phyloP scores from a whole-genome alignment of 2,329 filamentous ascomycete species.

The Aotearoamyces nothofagi region DNA sequence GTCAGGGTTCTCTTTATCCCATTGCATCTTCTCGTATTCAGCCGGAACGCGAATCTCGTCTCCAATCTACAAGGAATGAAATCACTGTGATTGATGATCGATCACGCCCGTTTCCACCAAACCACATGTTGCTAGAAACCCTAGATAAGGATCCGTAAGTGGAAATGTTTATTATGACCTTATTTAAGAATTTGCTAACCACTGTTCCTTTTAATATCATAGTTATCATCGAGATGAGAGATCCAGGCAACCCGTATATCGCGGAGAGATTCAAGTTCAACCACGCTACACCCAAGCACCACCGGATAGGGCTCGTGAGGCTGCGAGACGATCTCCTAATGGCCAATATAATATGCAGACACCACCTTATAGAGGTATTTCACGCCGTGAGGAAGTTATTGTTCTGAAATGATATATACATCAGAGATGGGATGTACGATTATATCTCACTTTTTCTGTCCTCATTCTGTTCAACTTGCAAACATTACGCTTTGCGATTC shows the following conservation, averaged over 20 bases:
- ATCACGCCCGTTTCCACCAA: slow-evolving; percentile 1
- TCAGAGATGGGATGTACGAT: too few species aligned
- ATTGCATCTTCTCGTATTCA: not conserved
- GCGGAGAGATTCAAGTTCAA: not conserved
- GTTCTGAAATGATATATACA: slow-evolving; percentile 3
- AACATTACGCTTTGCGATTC: too few species aligned
- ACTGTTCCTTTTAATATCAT: not conserved
- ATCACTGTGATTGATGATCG: not conserved
- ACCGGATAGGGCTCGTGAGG: not conserved
- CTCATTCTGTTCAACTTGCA: too few species aligned
- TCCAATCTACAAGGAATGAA: not conserved
- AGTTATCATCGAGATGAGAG: slow-evolving; percentile 2
- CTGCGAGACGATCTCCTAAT: not conserved
- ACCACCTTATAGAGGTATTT: slow-evolving; percentile 1
- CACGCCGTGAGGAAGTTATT: slow-evolving; percentile 2
- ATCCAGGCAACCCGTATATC: not conserved
- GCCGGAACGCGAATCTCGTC: not conserved
- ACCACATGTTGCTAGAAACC: not conserved
- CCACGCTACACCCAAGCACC: not conserved
- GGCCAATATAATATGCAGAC: not conserved
- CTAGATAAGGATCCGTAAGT: not conserved
- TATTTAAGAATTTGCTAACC: not conserved
- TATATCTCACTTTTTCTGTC: too few species aligned
- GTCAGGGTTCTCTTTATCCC: too few species aligned
- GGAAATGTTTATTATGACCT: not conserved